phyloP scores from a whole-genome alignment of 192 early-diverging fungal genomes.

The Backusella liffmaniae region DNA sequence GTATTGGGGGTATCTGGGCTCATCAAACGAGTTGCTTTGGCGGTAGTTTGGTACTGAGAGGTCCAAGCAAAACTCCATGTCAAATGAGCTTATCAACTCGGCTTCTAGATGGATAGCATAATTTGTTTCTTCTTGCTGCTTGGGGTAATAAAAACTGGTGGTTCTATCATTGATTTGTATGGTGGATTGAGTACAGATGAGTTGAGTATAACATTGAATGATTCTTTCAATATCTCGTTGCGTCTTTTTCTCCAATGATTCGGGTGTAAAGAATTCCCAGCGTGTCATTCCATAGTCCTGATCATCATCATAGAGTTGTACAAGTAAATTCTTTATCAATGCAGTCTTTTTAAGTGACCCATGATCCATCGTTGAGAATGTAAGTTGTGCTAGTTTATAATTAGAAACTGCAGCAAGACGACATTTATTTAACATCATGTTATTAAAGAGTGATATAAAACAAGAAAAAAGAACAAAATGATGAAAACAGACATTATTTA shows the following conservation, averaged over 20 bases:
- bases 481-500: neutral
- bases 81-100: neutral
- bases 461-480: neutral
- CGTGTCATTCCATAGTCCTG: conserved; percentile 34
- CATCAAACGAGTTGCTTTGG: neutral
- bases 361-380: conserved; percentile 32
- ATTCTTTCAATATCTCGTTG: conserved; percentile 4
- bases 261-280: conserved; percentile 37
- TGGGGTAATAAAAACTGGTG: neutral
- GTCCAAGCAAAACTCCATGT: neutral
- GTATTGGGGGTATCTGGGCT: neutral
- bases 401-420: conserved; percentile 40
- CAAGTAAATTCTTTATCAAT: conserved; percentile 37
- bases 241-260: conserved; percentile 12
- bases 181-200: neutral
- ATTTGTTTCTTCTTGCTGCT: neutral
- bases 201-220: neutral
- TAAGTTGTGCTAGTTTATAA: conserved; percentile 39
- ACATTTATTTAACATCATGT: conserved; percentile 22
- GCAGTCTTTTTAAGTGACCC: conserved; percentile 33
- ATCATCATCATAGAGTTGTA: conserved; percentile 27
- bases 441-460: neutral
- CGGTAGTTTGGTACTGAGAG: neutral
- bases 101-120: neutral
- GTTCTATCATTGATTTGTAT: neutral